A percentile compares a stretch with the other conserved stretches of the same genome.
Conservation (phyloP, 1,284 basidiomycete genomes). For the Ustilago xerochloae region DNA sequence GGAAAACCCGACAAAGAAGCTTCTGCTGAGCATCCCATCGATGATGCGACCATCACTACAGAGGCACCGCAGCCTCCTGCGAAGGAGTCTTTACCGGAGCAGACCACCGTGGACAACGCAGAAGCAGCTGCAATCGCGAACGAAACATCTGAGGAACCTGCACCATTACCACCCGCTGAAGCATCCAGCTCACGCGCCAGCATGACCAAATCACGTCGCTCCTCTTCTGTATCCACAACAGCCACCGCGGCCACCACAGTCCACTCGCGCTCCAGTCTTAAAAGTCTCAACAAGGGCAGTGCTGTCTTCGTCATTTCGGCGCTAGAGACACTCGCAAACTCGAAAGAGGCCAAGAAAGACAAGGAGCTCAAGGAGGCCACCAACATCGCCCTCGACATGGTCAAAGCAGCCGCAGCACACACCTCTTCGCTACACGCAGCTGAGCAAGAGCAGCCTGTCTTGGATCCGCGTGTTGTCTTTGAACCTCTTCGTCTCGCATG, state of each 20-base stretch:
- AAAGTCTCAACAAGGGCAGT: conserved; percentile 56
- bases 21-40: background rate
- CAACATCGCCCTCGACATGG: conserved; percentile 63
- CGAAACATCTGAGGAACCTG: background rate
- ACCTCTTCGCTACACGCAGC: conserved; percentile 25
- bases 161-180: conserved; percentile 8
- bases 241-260: conserved; percentile 42
- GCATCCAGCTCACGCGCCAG: conserved; percentile 33
- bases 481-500: conserved; percentile 66
- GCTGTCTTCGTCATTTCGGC: conserved; percentile 66
- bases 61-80: conserved; percentile 18
- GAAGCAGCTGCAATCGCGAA: conserved; percentile 10
- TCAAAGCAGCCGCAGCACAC: conserved; percentile 46
- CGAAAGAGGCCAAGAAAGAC: conserved; percentile 62
- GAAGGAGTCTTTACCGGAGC: conserved; percentile 14
- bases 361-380: conserved; percentile 62
- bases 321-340: conserved; percentile 57
- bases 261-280: conserved; percentile 54
- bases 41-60: conserved; percentile 1
- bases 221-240: conserved; percentile 45
- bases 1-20: background rate
- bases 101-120: conserved; percentile 4
- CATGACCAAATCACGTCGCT: conserved; percentile 35
- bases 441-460: conserved; percentile 38
- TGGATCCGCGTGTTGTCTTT: conserved; percentile 66